A percentile compares a stretch with the other conserved stretches of the same genome.
Evolutionary conservation across 345 rosid species (phyloP).

Genomic region (Eucalyptus victrix): DNA sequence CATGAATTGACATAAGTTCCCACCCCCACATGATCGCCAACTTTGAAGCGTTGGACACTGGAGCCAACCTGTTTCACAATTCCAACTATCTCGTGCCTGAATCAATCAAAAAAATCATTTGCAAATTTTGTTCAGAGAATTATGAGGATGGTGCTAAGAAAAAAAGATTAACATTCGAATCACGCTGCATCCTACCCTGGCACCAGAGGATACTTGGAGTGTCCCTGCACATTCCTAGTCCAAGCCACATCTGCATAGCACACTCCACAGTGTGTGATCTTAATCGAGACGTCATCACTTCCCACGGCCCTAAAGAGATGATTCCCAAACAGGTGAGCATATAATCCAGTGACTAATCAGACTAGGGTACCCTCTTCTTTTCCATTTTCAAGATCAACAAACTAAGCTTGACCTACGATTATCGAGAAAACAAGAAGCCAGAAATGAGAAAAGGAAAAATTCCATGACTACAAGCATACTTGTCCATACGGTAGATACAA

Average conservation of each 20-base stretch:
- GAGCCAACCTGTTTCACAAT: constrained; percentile 69
- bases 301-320: constrained; percentile 28
- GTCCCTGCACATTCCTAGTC: constrained; percentile 48
- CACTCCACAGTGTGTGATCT: constrained; percentile 77
- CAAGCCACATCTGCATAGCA: constrained; percentile 77
- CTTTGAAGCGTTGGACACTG: constrained; percentile 45
- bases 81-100: constrained; percentile 84
- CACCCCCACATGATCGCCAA: constrained; percentile 85
- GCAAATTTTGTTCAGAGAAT: background rate
- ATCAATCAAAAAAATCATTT: background rate
- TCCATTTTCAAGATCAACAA: background rate
- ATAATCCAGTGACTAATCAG: background rate
- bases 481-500: background rate
- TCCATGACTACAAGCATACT: background rate
- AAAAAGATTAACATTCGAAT: background rate
- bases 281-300: constrained; percentile 55
- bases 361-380: background rate
- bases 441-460: background rate
- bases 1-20: constrained; percentile 82
- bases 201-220: constrained; percentile 63
- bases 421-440: background rate
- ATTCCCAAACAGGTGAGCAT: background rate
- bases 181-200: constrained; percentile 46
- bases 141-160: background rate
- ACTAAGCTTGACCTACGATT: background rate